Evolutionary conservation across 495 filamentous ascomycete species (phyloP).

Genomic region (Penicillium daleae): DNA sequence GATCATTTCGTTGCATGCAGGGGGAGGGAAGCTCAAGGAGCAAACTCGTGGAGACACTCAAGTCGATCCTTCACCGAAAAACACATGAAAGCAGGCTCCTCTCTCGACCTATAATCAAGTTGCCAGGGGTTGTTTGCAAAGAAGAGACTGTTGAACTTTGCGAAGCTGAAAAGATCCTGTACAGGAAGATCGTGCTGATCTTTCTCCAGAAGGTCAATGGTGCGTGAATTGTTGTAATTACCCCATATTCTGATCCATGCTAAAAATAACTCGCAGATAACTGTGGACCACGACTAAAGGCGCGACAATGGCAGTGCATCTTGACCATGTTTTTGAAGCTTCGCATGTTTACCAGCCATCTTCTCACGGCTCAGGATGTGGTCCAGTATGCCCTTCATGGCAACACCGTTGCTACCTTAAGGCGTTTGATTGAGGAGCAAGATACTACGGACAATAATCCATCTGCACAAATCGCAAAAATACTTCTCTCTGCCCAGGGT

Average conservation of each 20-base stretch:
- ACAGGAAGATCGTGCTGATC: slow-evolving; percentile 43
- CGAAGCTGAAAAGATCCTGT: slow-evolving; percentile 52
- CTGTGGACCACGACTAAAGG: not conserved
- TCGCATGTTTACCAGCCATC: slow-evolving; percentile 56
- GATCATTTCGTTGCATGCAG: slow-evolving; percentile 2
- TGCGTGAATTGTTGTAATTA: slow-evolving; percentile 14
- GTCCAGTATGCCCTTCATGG: slow-evolving; percentile 47
- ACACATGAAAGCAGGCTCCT: slow-evolving; percentile 58
- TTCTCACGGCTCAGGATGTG: slow-evolving; percentile 50
- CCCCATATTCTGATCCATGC: not conserved
- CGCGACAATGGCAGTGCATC: slow-evolving; percentile 28
- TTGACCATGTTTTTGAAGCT: slow-evolving; percentile 49
- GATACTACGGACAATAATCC: not conserved
- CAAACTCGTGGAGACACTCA: slow-evolving; percentile 45
- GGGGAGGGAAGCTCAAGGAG: slow-evolving; percentile 28
- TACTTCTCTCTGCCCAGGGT: slow-evolving; percentile 10
- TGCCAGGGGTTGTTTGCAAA: slow-evolving; percentile 49
- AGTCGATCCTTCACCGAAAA: slow-evolving; percentile 54
- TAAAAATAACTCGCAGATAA: slow-evolving; percentile 4
- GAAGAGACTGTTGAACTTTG: slow-evolving; percentile 47
- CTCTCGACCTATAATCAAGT: slow-evolving; percentile 55
- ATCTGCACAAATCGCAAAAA: slow-evolving; percentile 17
- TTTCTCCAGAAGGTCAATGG: slow-evolving; percentile 44
- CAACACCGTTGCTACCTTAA: slow-evolving; percentile 42
- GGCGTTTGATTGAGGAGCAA: slow-evolving; percentile 14